phyloP scores from a whole-genome alignment of 176 grass and related monocot species.

The Panicum miliaceum region DNA sequence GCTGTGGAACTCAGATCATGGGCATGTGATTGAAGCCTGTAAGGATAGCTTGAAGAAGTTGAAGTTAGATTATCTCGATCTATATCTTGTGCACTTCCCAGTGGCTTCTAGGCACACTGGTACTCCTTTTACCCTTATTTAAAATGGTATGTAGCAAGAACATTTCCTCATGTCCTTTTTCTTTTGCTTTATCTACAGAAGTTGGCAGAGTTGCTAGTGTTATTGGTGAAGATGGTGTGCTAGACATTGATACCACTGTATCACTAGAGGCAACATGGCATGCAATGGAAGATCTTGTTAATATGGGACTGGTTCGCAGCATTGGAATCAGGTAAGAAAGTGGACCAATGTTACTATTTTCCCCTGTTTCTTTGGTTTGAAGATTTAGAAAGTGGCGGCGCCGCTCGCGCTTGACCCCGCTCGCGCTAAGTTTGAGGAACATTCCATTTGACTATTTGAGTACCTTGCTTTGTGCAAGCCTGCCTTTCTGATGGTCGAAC shows the following conservation, averaged over 20 bases:
- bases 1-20: constrained; percentile 92
- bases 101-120: constrained; percentile 78
- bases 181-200: constrained; percentile 39
- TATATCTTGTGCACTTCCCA: constrained; percentile 85
- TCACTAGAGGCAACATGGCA: constrained; percentile 94
- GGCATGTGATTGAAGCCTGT: constrained; percentile 80
- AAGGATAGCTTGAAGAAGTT: constrained; percentile 86
- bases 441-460: background rate
- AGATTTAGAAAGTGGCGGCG: no score
- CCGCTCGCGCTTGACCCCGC: no score
- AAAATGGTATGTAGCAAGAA: background rate
- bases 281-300: constrained; percentile 95
- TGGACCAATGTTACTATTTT: no score
- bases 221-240: constrained; percentile 81
- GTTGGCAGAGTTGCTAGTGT: constrained; percentile 70
- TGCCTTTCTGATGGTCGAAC: background rate
- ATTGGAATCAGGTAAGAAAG: constrained; percentile 81
- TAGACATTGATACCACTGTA: constrained; percentile 92
- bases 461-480: background rate
- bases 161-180: background rate
- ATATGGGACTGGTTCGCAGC: constrained; percentile 66
- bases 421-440: no score
- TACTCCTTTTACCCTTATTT: constrained; percentile 23
- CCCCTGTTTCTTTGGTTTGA: constrained; percentile 52
- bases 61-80: constrained; percentile 72